These are phyloP conservation scores for Selaginella tamariscina DNA, from an alignment of 75 land plant genomes.

Conservation along the genomic window DNA sequence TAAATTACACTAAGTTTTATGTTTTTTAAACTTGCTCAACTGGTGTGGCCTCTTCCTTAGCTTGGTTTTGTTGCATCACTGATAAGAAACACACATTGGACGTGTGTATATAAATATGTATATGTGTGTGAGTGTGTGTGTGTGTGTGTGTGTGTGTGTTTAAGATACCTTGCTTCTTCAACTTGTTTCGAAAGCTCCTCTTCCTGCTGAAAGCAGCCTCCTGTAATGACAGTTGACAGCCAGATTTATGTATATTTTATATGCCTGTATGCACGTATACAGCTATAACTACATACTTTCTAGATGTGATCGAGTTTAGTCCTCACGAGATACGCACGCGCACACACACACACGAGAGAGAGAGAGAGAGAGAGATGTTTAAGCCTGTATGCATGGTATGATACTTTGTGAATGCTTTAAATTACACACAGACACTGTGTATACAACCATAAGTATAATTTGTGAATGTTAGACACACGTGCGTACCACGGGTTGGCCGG, in stretches of 20 bases:
- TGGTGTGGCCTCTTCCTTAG: not conserved
- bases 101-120: not conserved
- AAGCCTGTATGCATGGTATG: not conserved
- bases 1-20: not conserved
- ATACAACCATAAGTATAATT: not conserved
- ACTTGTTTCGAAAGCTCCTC: slow-evolving; percentile 73
- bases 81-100: too few species aligned
- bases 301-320: not conserved
- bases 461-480: not conserved
- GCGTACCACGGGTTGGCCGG: slow-evolving; percentile 59
- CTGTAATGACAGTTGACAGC: slow-evolving; percentile 46
- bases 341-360: too few species aligned
- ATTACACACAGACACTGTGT: not conserved
- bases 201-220: slow-evolving; percentile 88
- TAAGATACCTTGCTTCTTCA: slow-evolving; percentile 48
- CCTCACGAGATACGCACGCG: not conserved
- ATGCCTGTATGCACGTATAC: not conserved
- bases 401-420: not conserved
- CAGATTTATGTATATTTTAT: not conserved
- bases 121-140: slow-evolving; percentile 2
- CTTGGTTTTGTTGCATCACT: not conserved
- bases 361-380: slow-evolving; percentile 1
- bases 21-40: too few species aligned
- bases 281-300: too few species aligned
- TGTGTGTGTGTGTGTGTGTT: slow-evolving; percentile 10